Evolutionary conservation across 805 yeast species (phyloP), one percentile per base, ranked within the genome.

Genomic region (Isabelozyma pseudorhagii): DNA sequence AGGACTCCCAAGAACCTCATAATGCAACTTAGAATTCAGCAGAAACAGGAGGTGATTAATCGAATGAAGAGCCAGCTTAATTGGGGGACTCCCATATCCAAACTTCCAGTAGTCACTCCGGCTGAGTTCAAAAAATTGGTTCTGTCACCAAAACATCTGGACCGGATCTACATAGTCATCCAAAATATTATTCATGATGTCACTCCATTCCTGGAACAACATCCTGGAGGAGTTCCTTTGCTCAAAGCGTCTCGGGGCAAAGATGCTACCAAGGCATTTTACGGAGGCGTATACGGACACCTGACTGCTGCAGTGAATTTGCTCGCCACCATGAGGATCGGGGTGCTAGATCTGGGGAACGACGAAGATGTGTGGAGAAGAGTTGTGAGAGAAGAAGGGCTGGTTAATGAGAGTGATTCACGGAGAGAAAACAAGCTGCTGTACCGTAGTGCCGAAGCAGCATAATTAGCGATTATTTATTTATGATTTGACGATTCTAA

Each of bases 71-170:
- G 89, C 10, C 83, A 84, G 54, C 77, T 92, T 51, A 87, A 89
- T 71, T 92, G 97, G 97, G 97, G 97, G 17, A 87, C 92, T 1
- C 96, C 97, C 3, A 85, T 93, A 47, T 93, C 91, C 55, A 85
- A 84, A 64, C 74, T 92, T 13, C 97, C 98, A 0, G 79, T 84
- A 45, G 72, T 79, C 46, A 62, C 80, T 0, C 77, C 82, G 2
- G 65, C 61, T 42, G 80, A 78, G 46, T 79, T 80, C 52, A 67
- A 71, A 43, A 59, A 64, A 45, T 60, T 80, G 13, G 68, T 77
- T 11, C 53, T 59, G 8, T 62, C 71, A 1, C 62, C 72, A 1
- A 52, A 66, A 8, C 81, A 67, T 50, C 59, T 62, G 68, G 81
- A 69, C 66, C 74, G 62, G 65, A 84, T 86, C 29, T 78, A 90